Evolutionary conservation across 139 green algal genomes (phyloP).

Genomic region (Astrephomene gubernaculifera): DNA sequence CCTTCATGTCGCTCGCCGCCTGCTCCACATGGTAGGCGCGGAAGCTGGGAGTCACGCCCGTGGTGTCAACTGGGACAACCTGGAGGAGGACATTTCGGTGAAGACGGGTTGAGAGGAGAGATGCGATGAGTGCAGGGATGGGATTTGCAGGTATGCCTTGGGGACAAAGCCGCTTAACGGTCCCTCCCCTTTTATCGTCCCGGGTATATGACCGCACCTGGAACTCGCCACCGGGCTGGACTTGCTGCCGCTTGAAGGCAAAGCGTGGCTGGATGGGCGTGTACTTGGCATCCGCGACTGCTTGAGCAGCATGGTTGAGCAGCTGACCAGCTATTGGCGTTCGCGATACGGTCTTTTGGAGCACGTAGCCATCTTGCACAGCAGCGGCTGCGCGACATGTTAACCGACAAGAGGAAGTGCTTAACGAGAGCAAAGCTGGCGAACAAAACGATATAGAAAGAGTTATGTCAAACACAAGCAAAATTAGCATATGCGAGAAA

Average conservation of each 20-base stretch:
- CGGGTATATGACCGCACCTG: conserved; percentile 61
- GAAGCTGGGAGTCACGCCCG: conserved; percentile 53
- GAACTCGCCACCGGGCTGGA: conserved; percentile 68
- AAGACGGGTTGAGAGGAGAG: no score
- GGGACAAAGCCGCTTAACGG: background rate
- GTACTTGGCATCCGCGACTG: conserved; percentile 64
- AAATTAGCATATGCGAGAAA: background rate
- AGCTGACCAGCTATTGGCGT: conserved; percentile 80
- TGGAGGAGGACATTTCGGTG: no score
- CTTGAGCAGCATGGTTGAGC: conserved; percentile 67
- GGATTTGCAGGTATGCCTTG: background rate
- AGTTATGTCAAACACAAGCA: no score
- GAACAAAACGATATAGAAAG: no score
- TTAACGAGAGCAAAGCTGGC: no score
- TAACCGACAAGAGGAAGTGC: background rate
- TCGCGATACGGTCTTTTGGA: conserved; percentile 83
- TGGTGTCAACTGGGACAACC: conserved; percentile 52
- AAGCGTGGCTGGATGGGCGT: conserved; percentile 77
- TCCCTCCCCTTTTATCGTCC: background rate
- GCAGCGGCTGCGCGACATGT: conserved; percentile 77
- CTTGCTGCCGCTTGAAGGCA: conserved; percentile 81
- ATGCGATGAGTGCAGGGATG: background rate
- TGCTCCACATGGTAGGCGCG: conserved; percentile 43
- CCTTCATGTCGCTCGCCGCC: conserved; percentile 87
- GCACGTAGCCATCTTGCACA: conserved; percentile 94